These are phyloP conservation scores for Reticulascus tulasneorum DNA, from an alignment of 2,329 filamentous ascomycete species.

Conservation along the genomic window DNA sequence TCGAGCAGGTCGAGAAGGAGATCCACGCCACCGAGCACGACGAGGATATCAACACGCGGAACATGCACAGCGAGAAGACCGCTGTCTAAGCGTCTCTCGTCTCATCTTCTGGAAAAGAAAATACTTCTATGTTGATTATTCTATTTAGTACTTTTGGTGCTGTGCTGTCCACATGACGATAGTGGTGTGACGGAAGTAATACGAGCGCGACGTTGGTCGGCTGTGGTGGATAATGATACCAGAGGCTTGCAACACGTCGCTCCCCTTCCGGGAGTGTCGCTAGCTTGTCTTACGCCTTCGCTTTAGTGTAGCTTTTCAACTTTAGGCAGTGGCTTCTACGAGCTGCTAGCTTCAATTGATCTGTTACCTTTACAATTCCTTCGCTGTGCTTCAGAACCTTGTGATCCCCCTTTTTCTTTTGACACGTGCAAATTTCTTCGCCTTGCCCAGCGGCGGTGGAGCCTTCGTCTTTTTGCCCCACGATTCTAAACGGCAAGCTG, in stretches of 20 bases:
- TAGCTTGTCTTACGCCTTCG: constrained; percentile 3
- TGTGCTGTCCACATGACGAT: not conserved
- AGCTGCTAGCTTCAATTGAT: constrained; percentile 2
- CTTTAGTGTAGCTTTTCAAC: constrained; percentile 4
- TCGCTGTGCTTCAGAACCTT: too few species aligned
- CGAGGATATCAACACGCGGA: constrained; percentile 24
- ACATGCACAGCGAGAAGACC: constrained; percentile 17
- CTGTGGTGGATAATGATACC: constrained; percentile 10
- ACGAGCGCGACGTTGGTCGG: not conserved
- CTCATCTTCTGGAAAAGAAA: not conserved
- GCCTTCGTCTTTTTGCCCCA: too few species aligned
- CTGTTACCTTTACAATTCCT: constrained; percentile 1
- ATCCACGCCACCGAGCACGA: constrained; percentile 31
- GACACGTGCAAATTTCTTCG: too few species aligned
- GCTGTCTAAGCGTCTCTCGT: constrained; percentile 11
- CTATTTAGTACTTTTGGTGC: too few species aligned
- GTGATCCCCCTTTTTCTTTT: too few species aligned
- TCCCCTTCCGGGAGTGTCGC: not conserved
- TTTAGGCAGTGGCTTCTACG: not conserved
- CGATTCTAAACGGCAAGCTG: too few species aligned
- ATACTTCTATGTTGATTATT: constrained; percentile 2
- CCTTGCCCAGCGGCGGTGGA: too few species aligned
- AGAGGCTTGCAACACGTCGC: constrained; percentile 4
- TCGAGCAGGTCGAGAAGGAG: constrained; percentile 54
- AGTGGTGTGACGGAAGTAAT: constrained; percentile 9